Evolutionary conservation across 202 grass and related monocot species (phyloP).

Genomic region (Hordeum pubiflorum): DNA sequence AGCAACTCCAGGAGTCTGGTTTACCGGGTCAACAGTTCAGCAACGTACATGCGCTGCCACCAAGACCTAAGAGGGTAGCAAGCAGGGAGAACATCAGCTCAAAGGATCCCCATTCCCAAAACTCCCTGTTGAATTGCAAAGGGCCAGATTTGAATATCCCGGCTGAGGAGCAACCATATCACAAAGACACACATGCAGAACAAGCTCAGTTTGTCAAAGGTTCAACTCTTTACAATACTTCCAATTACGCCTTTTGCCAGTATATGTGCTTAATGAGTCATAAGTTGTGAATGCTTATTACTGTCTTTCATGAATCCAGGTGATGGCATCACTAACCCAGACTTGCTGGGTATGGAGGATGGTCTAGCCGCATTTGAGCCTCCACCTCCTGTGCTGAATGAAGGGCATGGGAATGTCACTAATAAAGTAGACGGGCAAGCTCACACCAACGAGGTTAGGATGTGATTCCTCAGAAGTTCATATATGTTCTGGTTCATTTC

Average conservation of each 20-base stretch:
- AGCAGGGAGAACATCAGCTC: conserved; percentile 71
- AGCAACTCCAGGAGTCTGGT: conserved; percentile 44
- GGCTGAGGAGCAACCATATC: conserved; percentile 44
- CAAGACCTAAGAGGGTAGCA: conserved; percentile 65
- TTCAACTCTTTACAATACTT: conserved; percentile 26
- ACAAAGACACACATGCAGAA: conserved; percentile 36
- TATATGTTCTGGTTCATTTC: conserved; percentile 15
- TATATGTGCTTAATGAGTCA: neutral
- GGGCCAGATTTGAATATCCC: conserved; percentile 56
- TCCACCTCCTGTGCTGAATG: conserved; percentile 34
- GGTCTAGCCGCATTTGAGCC: conserved; percentile 36
- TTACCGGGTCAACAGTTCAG: conserved; percentile 37
- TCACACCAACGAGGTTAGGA: conserved; percentile 49
- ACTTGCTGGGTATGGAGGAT: conserved; percentile 51
- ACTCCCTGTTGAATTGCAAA: conserved; percentile 39
- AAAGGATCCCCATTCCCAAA: conserved; percentile 45
- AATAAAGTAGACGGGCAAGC: conserved; percentile 46
- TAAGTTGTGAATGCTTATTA: conserved; percentile 20
- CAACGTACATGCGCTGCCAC: conserved; percentile 46
- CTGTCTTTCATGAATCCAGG: conserved; percentile 32
- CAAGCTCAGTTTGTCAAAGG: conserved; percentile 45
- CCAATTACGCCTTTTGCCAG: neutral
- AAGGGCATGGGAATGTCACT: conserved; percentile 38
- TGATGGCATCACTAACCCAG: conserved; percentile 63
- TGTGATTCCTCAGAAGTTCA: neutral